Base-by-base conservation (phyloP, 495 filamentous ascomycete species). In the Neurospora sp. region DNA sequence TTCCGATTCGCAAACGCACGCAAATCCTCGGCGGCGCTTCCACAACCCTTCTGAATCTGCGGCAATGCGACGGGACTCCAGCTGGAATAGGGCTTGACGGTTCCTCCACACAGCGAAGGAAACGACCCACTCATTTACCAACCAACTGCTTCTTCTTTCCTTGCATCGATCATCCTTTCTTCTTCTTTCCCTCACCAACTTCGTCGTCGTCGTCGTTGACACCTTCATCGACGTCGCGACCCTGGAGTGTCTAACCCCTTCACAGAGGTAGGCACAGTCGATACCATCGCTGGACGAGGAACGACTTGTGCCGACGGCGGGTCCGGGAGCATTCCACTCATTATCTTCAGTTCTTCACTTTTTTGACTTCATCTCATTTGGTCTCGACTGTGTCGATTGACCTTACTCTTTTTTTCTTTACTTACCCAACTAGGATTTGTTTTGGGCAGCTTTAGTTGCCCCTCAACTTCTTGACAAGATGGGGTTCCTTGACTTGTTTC, bases 401-500 rank as follows among this genome's bases (percentile, higher is more conserved):
- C 74, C 73, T 39, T 40, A 39, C 38, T 48, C 72, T 75, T 75
- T 45, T 45, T 73, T 79, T 31, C 12, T 75, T 48, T 73, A 75
- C 74, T 81, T 75, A 75, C 77, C 74, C 74, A 31, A 40, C 17
- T 39, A 53, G 48, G 59, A 68, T 79, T 73, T 79, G 75, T 78
- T 77, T 78, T 76, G 76, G 76, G 80, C 76, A 45, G 73, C 65
- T 71, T 77, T 71, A 70, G 35, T 73, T 81, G 78, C 70, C 4
- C 53, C 69, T 70, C 74, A 44, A 69, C 71, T 76, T 73, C 71
- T 78, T 75, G 75, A 74, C 74, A 84, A 85, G 75, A 97, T 97
- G 94, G 85, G 89, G 76, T 95, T 92, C 81, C 84, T 87, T 76
- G 89, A 91, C 68, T 87, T 90, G 76, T 85, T 91, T 74, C 88